A percentile compares a stretch with the other conserved stretches of the same genome.
These are phyloP conservation scores for Penicillium glabrum DNA, from an alignment of 2,329 filamentous ascomycete genomes.

Conservation along the genomic window DNA sequence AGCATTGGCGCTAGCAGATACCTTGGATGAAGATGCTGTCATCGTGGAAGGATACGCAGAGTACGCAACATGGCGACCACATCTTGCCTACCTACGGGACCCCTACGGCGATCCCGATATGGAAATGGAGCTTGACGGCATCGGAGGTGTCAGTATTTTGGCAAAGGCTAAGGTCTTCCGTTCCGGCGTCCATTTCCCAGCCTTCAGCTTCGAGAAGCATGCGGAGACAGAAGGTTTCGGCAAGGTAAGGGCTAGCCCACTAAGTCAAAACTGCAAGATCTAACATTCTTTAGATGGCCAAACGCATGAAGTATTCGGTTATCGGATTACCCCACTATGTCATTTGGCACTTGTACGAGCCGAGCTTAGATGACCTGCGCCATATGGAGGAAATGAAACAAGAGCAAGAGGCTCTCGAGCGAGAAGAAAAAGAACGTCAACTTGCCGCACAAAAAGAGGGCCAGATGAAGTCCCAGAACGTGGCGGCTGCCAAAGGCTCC, in stretches of 20 bases:
- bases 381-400: slow-evolving; percentile 99
- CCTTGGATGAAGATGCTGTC: slow-evolving; percentile 93
- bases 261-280: neutral
- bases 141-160: slow-evolving; percentile 94
- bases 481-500: slow-evolving; percentile 14
- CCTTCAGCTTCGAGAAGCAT: slow-evolving; percentile 98
- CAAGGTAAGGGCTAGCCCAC: slow-evolving; percentile 63
- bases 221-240: slow-evolving; percentile 98
- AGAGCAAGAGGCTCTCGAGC: slow-evolving; percentile 75
- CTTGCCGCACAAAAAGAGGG: slow-evolving; percentile 73
- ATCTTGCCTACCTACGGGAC: slow-evolving; percentile 93
- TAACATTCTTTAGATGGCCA: slow-evolving; percentile 73
- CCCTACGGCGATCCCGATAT: slow-evolving; percentile 97
- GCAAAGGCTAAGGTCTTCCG: slow-evolving; percentile 96
- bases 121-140: slow-evolving; percentile 99
- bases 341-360: slow-evolving; percentile 99
- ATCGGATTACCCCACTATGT: slow-evolving; percentile 96
- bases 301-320: slow-evolving; percentile 92
- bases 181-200: slow-evolving; percentile 92
- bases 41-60: slow-evolving; percentile 99
- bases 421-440: slow-evolving; percentile 73
- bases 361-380: slow-evolving; percentile 93
- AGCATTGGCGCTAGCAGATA: slow-evolving; percentile 87
- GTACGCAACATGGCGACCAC: slow-evolving; percentile 96
- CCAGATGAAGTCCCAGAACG: slow-evolving; percentile 55